Conservation (phyloP, 2,329 filamentous ascomycete species). For the Teratosphaeria zuluensis region DNA sequence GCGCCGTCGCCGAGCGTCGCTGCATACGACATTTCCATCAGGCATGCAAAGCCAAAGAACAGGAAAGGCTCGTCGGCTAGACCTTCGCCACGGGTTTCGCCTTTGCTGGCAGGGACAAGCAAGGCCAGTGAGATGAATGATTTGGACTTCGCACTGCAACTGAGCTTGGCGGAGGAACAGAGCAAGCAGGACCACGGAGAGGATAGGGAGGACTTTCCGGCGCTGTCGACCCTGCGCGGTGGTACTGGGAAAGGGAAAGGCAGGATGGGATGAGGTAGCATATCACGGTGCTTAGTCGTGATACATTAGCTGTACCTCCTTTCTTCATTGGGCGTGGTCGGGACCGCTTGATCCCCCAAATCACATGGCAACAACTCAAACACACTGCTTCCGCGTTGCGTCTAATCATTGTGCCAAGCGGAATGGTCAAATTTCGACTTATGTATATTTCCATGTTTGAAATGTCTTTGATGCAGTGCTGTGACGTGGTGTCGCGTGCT, state of each 20-base stretch:
- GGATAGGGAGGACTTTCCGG: conserved; percentile 19
- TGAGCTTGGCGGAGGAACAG: conserved; percentile 52
- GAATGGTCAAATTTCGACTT: no score
- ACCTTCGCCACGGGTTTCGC: conserved; percentile 8
- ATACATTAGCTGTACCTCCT: background rate
- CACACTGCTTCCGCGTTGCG: no score
- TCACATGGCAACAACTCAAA: no score
- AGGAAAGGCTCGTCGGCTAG: conserved; percentile 19
- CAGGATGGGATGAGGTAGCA: conserved; percentile 10
- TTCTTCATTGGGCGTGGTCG: background rate
- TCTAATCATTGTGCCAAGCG: no score
- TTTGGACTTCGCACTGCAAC: conserved; percentile 51
- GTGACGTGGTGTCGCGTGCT: background rate
- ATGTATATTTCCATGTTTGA: no score
- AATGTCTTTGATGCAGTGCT: background rate
- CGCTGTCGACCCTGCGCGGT: conserved; percentile 12
- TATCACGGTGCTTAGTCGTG: background rate
- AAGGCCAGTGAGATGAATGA: conserved; percentile 43
- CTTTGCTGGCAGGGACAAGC: conserved; percentile 26
- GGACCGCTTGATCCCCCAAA: no score
- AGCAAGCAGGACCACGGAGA: conserved; percentile 23
- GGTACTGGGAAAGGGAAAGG: conserved; percentile 5
- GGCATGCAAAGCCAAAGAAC: conserved; percentile 30
- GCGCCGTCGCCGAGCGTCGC: conserved; percentile 13
- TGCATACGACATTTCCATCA: conserved; percentile 37